phyloP scores from a whole-genome alignment of 1,284 basidiomycete genomes.

The Ustilago tritici region DNA sequence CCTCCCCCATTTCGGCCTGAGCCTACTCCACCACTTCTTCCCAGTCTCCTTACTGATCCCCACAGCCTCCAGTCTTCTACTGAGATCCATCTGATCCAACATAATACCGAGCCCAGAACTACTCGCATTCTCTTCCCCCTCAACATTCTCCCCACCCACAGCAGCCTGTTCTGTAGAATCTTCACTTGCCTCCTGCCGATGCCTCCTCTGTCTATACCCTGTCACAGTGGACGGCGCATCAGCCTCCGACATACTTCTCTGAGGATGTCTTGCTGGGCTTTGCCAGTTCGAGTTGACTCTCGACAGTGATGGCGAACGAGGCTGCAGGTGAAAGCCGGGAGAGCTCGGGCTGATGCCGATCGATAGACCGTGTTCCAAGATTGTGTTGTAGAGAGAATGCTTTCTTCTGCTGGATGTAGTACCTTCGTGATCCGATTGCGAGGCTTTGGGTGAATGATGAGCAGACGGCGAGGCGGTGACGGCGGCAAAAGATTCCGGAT shows the following conservation, averaged over 20 bases:
- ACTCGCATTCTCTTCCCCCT: not conserved
- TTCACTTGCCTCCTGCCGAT: constrained; percentile 7
- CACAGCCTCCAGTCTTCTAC: constrained; percentile 25
- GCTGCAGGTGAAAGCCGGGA: constrained; percentile 65
- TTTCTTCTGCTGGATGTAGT: constrained; percentile 2
- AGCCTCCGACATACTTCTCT: constrained; percentile 39
- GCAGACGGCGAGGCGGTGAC: not conserved
- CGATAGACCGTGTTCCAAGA: constrained; percentile 63
- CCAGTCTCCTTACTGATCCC: constrained; percentile 10
- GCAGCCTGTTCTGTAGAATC: not conserved
- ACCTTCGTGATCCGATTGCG: constrained; percentile 16
- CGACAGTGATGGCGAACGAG: constrained; percentile 38
- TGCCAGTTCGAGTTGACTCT: constrained; percentile 21
- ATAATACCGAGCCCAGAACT: constrained; percentile 29
- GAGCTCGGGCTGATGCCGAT: constrained; percentile 66
- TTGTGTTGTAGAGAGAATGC: constrained; percentile 48
- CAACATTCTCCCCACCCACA: not conserved
- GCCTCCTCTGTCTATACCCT: not conserved
- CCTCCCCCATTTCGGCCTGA: constrained; percentile 13
- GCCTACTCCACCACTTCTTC: constrained; percentile 22
- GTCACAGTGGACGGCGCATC: constrained; percentile 18
- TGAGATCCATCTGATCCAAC: constrained; percentile 34
- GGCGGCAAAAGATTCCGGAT: constrained; percentile 13
- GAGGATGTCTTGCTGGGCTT: constrained; percentile 16
- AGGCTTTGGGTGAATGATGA: constrained; percentile 19